Evolutionary conservation across 2,329 filamentous ascomycete species (phyloP), one percentile per base, ranked within the genome.

Genomic region (Cladobotryum protrusum): DNA sequence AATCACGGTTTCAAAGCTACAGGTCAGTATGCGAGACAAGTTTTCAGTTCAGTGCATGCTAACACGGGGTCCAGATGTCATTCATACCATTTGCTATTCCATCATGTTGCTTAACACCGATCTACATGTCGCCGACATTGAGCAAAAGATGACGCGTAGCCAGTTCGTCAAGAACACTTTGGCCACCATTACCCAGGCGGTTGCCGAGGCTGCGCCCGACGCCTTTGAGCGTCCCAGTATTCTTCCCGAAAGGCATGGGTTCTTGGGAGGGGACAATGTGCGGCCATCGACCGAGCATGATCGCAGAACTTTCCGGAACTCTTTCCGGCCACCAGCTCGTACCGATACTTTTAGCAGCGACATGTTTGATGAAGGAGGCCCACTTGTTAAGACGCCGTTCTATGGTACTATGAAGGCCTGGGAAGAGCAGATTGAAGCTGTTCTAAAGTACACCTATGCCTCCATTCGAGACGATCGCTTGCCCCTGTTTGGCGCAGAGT

Each of bases 151-250:
- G 93, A 97, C 92, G 1, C 83, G 87, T 49, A 85, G 79, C 55
- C 92, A 97, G 62, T 99, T 97, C 62, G 81, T 99, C 63, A 95
- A 95, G 69, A 99, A 99, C 64, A 96, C 93, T 4, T 85, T 97
- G 76, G 86, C 87, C 1, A 96, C 92, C 0, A 87, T 99, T 54
- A 82, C 81, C 52, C 83, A 89, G 44, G 84, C 88, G 12, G 78
- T 90, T 9, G 73, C 78, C 36, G 89, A 95, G 58, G 82, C 84
- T n/a, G 81, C 76, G 1, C 82, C 87, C 1, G 79, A 83, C 53
- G 78, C 77, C 1, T 86, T 86, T 55, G 78, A 85, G 33, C 74
- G 79, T 3, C 71, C 79, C 4, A 78, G 75, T 52, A 74, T 81
- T 32, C 65, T 83, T 2, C 76, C 78, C 0, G 72, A 73, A 13